Base-by-base conservation (phyloP, 2,329 filamentous ascomycete genomes). In the Talaromyces verruculosus region DNA sequence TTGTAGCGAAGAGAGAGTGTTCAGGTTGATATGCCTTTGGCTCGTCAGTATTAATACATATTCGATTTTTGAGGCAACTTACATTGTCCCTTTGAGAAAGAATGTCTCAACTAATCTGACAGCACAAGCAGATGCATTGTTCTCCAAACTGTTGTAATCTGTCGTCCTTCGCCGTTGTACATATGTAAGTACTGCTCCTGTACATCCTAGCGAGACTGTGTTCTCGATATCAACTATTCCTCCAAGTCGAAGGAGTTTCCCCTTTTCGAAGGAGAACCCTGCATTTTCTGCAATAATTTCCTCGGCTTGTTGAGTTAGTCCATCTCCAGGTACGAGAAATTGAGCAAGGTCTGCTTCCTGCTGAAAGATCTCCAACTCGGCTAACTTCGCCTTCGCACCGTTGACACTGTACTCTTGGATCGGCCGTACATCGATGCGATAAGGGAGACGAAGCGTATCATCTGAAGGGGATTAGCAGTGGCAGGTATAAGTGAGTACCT, bases 161-260 rank as follows among this genome's bases (percentile, higher is more conserved):
- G 85, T 83, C 45, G 88, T 85, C 73, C 84, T 84, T 70, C 88
- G 85, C 62, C 91, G 87, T 71, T 92, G 87, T 28, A 97, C 77
- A 69, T 96, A 91, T 5, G 86, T 85, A n/a, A 98, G 79, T 2
- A 98, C 80, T 30, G 93, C 93, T n/a, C 93, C 92, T 30, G 90
- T 91, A 77, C 95, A 98, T 2, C 92, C 91, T 58, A 96, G 82
- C 81, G 92, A 91, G 13, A 91, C 75, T 5, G 78, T 81, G 71
- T 90, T 94, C 2, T 94, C 89, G 63, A 95, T 80, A 72, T 96
- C 88, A 67, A 96, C 84, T 67, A 82, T 86, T 1, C 90, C 85
- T 2, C 89, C 87, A 8, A 96, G 83, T 53, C 87, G 87, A 71
- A 96, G 83, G 7, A 91, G 74, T 66, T 84, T 87, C 35, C 88